phyloP scores from a whole-genome alignment of 2,329 filamentous ascomycete genomes.

The Colletotrichum sp. region DNA sequence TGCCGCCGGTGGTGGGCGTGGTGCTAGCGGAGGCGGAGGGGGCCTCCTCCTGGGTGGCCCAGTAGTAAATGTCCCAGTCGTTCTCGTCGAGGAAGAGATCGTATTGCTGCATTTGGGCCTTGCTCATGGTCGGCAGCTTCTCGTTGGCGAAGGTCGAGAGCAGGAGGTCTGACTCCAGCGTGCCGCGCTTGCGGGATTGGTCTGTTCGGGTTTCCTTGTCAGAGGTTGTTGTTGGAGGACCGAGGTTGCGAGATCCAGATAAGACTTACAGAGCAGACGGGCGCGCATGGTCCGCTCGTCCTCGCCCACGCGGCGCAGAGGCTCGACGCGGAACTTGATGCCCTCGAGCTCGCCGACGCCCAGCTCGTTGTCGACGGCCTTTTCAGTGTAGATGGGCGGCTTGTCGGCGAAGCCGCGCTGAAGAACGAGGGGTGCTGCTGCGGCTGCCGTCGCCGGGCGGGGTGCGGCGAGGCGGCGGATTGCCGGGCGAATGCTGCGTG shows the following conservation, averaged over 20 bases:
- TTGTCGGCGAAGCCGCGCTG: slow-evolving; percentile 18
- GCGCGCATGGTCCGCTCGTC: slow-evolving; percentile 86
- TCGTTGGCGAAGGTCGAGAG: slow-evolving; percentile 92
- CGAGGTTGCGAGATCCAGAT: background rate
- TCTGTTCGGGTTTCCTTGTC: slow-evolving; percentile 58
- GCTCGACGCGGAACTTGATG: slow-evolving; percentile 86
- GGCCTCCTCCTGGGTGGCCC: slow-evolving; percentile 84
- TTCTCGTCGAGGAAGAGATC: slow-evolving; percentile 97
- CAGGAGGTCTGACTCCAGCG: slow-evolving; percentile 92
- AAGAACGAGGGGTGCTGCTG: slow-evolving; percentile 16
- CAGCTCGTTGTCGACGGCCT: slow-evolving; percentile 57
- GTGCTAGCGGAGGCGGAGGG: slow-evolving; percentile 50
- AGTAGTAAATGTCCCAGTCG: slow-evolving; percentile 99
- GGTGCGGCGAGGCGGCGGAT: slow-evolving; percentile 20
- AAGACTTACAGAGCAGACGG: slow-evolving; percentile 69
- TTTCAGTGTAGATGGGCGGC: slow-evolving; percentile 27
- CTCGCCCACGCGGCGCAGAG: slow-evolving; percentile 84
- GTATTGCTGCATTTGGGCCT: slow-evolving; percentile 79
- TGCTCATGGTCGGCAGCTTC: slow-evolving; percentile 77
- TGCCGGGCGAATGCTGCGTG: slow-evolving; percentile 25
- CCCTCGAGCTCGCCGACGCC: slow-evolving; percentile 88
- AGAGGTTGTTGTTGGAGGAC: background rate
- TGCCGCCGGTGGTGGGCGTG: slow-evolving; percentile 39
- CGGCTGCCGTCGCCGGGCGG: slow-evolving; percentile 21
- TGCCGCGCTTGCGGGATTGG: slow-evolving; percentile 95